Base-by-base conservation (phyloP, 2,329 filamentous ascomycete species). In the Clonostachys rosea region DNA sequence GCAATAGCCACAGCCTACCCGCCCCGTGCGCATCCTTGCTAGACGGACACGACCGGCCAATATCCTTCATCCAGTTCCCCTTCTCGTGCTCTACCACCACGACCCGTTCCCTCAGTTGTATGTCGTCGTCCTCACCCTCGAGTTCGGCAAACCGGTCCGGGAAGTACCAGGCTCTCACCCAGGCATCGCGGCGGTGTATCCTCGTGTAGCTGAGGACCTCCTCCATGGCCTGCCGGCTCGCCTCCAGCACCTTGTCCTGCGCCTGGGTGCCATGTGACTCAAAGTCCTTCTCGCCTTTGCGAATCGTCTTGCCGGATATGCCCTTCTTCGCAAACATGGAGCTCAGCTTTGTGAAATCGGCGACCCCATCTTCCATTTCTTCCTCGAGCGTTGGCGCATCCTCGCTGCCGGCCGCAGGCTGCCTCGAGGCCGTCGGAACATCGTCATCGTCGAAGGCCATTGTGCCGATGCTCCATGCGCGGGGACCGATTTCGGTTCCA, bases 221-320 rank as follows among this genome's bases (percentile, higher is more conserved):
- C 66, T 95, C 88, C 87, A 99, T 94, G 17, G 91, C 92, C 55
- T 79, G 76, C 47, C 92, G 84, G 52, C 90, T 95, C 42, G 87
- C 81, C 59, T 90, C 86, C 45, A 99, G 83, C 9, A 86, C 81
- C 48, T 79, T 77, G 54, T 86, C 83, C 67, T 99, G 94, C 34
- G 88, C 82, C 34, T 81, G 79, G 3, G 94, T 97, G 43, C 89
- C 88, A 67, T 97, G 91, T 30, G 88, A 85, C 69, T 97, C 94
- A 64, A 96, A 99, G 70, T 99, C 94, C 67, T 99, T 99, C 64
- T 95, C 91, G 50, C 94, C 94, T 53, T 91, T 89, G 54, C 92
- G 91, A 35, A 95, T 90, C 11, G 91, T 78, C 56, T 83, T 81
- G 44, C 74, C 66, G 9, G 76, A 76, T 40, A 75, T 66, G 42